Evolutionary conservation across 495 filamentous ascomycete genomes (phyloP).

Genomic region (Xylaria acuta): DNA sequence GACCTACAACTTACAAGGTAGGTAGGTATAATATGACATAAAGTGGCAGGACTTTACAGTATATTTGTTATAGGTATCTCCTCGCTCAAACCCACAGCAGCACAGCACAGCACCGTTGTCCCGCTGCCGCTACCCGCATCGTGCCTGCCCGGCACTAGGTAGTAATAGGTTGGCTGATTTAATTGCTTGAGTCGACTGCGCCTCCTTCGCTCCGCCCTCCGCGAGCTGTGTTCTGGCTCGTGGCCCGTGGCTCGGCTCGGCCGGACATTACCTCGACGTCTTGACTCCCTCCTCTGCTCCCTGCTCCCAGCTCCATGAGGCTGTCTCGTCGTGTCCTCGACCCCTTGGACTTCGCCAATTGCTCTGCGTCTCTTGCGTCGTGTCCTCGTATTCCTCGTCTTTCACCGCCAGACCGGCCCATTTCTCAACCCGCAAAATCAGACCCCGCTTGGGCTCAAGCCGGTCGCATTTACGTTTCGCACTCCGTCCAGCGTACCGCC

Average conservation of each 20-base stretch:
- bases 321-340: not conserved
- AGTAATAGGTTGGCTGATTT: conserved; percentile 10
- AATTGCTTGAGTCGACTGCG: conserved; percentile 13
- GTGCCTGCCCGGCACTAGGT: not conserved
- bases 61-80: not conserved
- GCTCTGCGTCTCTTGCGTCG: not conserved
- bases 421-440: conserved; percentile 3
- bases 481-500: not conserved
- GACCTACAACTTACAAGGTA: too few species aligned
- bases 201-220: not conserved
- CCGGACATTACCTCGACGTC: conserved; percentile 17
- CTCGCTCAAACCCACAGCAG: not conserved
- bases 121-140: conserved; percentile 2
- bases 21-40: not conserved
- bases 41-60: not conserved
- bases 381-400: not conserved
- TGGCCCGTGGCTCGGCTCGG: conserved; percentile 13
- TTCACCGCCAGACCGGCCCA: conserved; percentile 17
- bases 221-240: not conserved
- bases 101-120: not conserved
- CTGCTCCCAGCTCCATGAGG: conserved; percentile 15
- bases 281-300: not conserved
- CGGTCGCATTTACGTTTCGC: conserved; percentile 7
- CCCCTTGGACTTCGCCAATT: not conserved
- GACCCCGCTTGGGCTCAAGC: conserved; percentile 19